These are phyloP conservation scores for Eutrema heterophyllum DNA, from an alignment of 345 rosid genomes.

Conservation along the genomic window DNA sequence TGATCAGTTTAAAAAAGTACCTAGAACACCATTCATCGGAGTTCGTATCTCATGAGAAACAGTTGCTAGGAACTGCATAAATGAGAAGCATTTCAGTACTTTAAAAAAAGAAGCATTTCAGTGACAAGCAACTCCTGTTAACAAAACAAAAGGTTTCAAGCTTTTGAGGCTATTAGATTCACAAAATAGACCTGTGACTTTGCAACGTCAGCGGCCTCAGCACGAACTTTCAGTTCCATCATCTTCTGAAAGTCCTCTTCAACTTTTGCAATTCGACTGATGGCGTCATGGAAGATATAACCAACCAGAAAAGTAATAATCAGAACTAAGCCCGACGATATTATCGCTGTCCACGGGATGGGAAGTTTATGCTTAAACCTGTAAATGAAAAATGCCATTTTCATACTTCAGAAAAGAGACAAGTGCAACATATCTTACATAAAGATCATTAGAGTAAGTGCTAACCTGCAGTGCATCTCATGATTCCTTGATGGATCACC, in stretches of 20 bases:
- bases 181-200: constrained; percentile 60
- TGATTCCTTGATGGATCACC: constrained; percentile 92
- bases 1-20: not conserved
- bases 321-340: constrained; percentile 50
- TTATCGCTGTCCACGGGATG: constrained; percentile 77
- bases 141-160: not conserved
- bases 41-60: constrained; percentile 99
- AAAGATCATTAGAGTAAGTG: not conserved
- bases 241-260: constrained; percentile 71
- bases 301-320: constrained; percentile 72
- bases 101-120: constrained; percentile 2
- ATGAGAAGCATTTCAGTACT: constrained; percentile 9
- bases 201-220: constrained; percentile 98
- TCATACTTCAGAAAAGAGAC: constrained; percentile 1
- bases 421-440: not conserved
- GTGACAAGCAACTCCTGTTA: not conserved
- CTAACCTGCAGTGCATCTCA: constrained; percentile 90
- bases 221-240: constrained; percentile 82
- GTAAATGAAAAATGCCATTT: constrained; percentile 12
- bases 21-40: constrained; percentile 82
- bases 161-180: not conserved
- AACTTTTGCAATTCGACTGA: constrained; percentile 64
- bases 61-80: constrained; percentile 82
- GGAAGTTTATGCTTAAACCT: constrained; percentile 83
- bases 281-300: constrained; percentile 71